Conservation (phyloP, 2,329 filamentous ascomycete species). For the Ceratocystis diversiconidia region DNA sequence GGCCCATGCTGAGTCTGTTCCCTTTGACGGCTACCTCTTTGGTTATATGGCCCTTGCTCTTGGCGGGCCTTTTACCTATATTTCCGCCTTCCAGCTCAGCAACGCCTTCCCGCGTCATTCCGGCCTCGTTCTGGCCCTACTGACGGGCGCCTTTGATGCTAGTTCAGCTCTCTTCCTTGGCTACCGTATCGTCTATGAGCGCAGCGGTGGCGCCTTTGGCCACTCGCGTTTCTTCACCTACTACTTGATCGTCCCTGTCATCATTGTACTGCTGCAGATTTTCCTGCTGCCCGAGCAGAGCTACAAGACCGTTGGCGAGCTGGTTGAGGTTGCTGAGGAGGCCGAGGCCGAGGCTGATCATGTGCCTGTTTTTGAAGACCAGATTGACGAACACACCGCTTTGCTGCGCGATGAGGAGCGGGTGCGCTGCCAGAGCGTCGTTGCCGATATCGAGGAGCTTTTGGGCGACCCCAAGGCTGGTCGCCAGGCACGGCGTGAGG, state of each 20-base stretch:
- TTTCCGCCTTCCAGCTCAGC: slow-evolving; percentile 70
- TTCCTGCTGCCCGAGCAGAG: slow-evolving; percentile 59
- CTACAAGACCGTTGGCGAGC: slow-evolving; percentile 75
- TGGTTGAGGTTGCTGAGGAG: slow-evolving; percentile 57
- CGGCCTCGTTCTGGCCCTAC: slow-evolving; percentile 62
- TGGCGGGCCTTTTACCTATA: slow-evolving; percentile 69
- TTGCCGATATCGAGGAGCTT: slow-evolving; percentile 58
- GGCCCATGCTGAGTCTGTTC: slow-evolving; percentile 48
- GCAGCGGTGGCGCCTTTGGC: slow-evolving; percentile 39
- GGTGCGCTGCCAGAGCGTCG: slow-evolving; percentile 46
- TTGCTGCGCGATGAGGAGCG: slow-evolving; percentile 42
- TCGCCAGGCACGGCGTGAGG: slow-evolving; percentile 51
- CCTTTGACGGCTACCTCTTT: slow-evolving; percentile 60
- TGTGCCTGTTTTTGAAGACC: slow-evolving; percentile 34
- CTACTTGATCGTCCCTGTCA: slow-evolving; percentile 56
- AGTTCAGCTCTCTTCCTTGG: slow-evolving; percentile 65
- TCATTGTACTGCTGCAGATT: slow-evolving; percentile 53
- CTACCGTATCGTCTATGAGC: slow-evolving; percentile 57
- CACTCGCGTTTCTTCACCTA: slow-evolving; percentile 55
- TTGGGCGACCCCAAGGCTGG: slow-evolving; percentile 50
- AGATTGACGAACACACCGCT: slow-evolving; percentile 43
- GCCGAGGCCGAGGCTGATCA: slow-evolving; percentile 24
- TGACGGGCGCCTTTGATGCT: slow-evolving; percentile 73
- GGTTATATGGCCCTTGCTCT: slow-evolving; percentile 66
- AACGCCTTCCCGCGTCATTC: slow-evolving; percentile 68